Evolutionary conservation across 768 basidiomycete genomes (phyloP).

Genomic region (Pleurotus giganteus): DNA sequence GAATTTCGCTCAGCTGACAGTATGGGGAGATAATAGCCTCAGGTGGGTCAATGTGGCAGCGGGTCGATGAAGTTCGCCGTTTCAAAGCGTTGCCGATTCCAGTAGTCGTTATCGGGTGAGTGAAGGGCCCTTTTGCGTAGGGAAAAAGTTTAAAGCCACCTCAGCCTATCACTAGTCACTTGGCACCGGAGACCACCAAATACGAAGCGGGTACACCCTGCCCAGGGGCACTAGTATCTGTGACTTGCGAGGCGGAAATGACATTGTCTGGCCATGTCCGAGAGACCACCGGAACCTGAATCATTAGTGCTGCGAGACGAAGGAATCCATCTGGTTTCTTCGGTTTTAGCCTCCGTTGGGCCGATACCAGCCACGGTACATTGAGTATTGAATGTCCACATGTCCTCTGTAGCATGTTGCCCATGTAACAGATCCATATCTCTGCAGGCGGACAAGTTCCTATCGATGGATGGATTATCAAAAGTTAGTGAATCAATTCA

Average conservation of each 20-base stretch:
- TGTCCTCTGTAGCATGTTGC: neutral
- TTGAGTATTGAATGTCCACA: neutral
- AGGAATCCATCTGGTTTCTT: neutral
- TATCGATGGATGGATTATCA: neutral
- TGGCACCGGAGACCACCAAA: neutral
- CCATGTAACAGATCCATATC: too few relatives aligned
- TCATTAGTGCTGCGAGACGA: neutral
- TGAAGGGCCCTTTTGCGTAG: slow-evolving; percentile 3
- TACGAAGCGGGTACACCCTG: neutral
- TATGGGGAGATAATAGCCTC: neutral
- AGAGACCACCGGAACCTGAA: neutral
- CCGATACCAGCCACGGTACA: neutral
- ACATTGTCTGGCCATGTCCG: neutral
- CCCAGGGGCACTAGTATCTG: neutral
- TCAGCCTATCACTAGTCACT: neutral
- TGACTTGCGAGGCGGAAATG: slow-evolving; percentile 1
- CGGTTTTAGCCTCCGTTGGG: neutral
- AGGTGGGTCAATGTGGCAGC: neutral
- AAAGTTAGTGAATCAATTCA: neutral
- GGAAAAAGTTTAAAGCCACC: neutral
- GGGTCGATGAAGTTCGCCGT: neutral
- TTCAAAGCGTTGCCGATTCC: neutral
- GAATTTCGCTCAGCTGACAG: neutral
- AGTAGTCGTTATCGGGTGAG: neutral
- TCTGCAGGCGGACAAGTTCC: neutral